Base-by-base conservation (phyloP, 2,329 filamentous ascomycete genomes). In the Pyricularia sp. region DNA sequence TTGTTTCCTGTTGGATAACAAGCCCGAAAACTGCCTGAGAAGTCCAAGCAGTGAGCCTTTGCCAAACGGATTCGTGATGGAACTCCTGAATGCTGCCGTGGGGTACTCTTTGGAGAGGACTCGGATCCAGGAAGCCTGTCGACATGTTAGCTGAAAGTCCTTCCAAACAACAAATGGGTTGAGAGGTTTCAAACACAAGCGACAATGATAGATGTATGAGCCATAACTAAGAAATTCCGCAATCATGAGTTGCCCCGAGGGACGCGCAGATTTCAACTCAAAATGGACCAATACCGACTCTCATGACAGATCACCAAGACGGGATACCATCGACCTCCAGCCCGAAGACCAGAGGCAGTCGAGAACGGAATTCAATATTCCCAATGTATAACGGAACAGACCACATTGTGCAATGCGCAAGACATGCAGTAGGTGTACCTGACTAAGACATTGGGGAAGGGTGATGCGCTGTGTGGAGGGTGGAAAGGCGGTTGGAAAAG, bases 341-440 rank as follows among this genome's bases (percentile, higher is more conserved):
- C 82, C 84, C 85, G 80, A 85, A 84, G 78, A 82, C 82, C 80
- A 76, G 78, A 79, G 76, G 81, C 80, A 81, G 82, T 30, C 85
- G 88, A 89, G 87, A 82, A 79, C 81, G 82, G 82, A 82, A 75
- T 73, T 74, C 97, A 81, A 77, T 87, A 99, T 85, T 97, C 88
- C 94, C 94, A 97, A 91, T 86, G 89, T 91, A 90, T 99, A 99
- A 99, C 94, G 96, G 93, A 91, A 78, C 78, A 81, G n/a, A 85
- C 87, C 88, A 88, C 90, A 94, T 87, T 76, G 82, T 77, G 75
- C 64, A 65, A 65, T 59, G 55, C 26, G 55, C 55, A 59, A 55
- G 76, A 78, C 66, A 79, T 83, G 85, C 79, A 78, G 80, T 73
- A 82, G 87, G 84, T 82, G 90, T 96, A 60, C 93, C 94, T 96